Evolutionary conservation across 129 eudicot genomes (phyloP), one percentile per base, ranked within the genome.

Genomic region (Dittrichia graveolens): DNA sequence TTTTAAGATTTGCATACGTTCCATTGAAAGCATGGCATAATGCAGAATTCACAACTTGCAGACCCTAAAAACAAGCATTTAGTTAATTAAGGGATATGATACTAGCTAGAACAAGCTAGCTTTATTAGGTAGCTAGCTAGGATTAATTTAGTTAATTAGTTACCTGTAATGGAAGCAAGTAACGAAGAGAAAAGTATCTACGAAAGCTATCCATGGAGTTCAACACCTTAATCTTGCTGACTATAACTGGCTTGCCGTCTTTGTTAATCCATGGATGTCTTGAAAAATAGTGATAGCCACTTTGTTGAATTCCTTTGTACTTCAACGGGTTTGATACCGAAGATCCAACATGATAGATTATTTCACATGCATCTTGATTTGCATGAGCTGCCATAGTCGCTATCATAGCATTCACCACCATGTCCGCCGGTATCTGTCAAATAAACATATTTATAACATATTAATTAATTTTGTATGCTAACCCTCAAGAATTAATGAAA

Each of bases 321-420:
- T 67, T 72, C 14, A 87, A 41, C 3, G 86, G 92, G 69, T 87
- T 87, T 16, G 82, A 75, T 31, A 69, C 59, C 9, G 92, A 81
- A n/a, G 88, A 87, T 24, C 88, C 86, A 43, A 87, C 67, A 47
- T 87, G 88, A 68, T 83, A 83, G 9, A 86, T 75, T 5, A 41
- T 53, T 31, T 66, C 77, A 13, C 49, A 59, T 6, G 73, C 38
- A 0, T 5, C n/a, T 56, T 79, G 71, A 63, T 59, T 83, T 47
- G 81, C 80, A 49, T 80, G 83, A 10, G 75, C 69, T 14, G 55
- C 85, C 82, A 86, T 86, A 40, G 82, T 81, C 4, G 80, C 78
- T 0, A 85, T 61, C 77, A 82, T 79, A 43, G 81, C 77, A 50
- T 85, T 83, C 54, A 80, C 91, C 18, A 85, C 91, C 91, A 86